phyloP scores from a whole-genome alignment of 257 asterid species.

The Solanum etuberosum region DNA sequence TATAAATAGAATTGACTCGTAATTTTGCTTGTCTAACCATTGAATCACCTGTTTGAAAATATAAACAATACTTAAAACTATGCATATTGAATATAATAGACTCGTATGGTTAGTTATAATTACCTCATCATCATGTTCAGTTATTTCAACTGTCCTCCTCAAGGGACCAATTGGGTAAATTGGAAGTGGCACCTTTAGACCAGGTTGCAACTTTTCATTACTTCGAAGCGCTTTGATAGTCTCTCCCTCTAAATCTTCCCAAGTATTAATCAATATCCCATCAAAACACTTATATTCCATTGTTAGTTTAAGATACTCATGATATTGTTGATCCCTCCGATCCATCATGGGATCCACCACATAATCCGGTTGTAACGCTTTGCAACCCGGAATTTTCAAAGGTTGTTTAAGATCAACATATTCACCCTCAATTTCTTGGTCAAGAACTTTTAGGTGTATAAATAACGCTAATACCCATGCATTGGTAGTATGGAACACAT shows the following conservation, averaged over 20 bases:
- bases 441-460: neutral
- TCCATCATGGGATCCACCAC: slow-evolving; percentile 2
- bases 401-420: slow-evolving; percentile 7
- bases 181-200: neutral
- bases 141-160: neutral
- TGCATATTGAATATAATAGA: too few relatives aligned
- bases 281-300: neutral
- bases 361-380: neutral
- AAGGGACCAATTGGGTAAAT: slow-evolving; percentile 14
- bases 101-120: too few relatives aligned
- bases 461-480: neutral
- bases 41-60: neutral
- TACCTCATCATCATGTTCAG: neutral
- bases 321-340: neutral
- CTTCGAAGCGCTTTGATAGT: slow-evolving; percentile 2
- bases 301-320: neutral
- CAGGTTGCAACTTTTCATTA: neutral
- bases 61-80: neutral
- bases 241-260: slow-evolving; percentile 6
- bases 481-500: neutral
- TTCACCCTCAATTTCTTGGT: neutral
- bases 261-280: slow-evolving; percentile 11
- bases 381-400: slow-evolving; percentile 9
- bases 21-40: neutral
- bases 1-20: neutral